Conservation (phyloP, 2,329 filamentous ascomycete genomes). For the Colletotrichum chlorophyti region DNA sequence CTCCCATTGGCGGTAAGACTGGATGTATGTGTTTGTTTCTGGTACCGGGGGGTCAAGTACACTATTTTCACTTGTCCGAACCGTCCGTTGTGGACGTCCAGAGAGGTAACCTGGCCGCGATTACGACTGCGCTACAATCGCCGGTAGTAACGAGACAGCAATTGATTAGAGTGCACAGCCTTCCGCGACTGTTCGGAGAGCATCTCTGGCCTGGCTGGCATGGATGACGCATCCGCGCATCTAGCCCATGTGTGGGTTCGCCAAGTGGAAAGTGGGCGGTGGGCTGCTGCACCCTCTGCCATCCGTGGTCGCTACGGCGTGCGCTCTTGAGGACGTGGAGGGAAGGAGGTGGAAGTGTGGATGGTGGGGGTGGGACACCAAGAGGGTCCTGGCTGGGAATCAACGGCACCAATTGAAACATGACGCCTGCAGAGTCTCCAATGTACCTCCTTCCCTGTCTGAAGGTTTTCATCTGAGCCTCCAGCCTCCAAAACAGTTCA, state of each 20-base stretch:
- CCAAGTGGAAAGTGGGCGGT: too few relatives aligned
- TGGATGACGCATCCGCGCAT: background rate
- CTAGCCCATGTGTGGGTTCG: too few relatives aligned
- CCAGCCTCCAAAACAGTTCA: too few relatives aligned
- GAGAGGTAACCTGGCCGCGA: conserved; percentile 1
- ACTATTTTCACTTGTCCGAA: background rate
- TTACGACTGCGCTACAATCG: conserved; percentile 18
- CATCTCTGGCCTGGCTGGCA: too few relatives aligned
- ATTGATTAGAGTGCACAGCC: background rate
- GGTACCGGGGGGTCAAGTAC: too few relatives aligned
- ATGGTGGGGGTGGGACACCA: conserved; percentile 25
- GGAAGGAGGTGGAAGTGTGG: background rate
- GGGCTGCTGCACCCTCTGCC: background rate
- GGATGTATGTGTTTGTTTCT: too few relatives aligned
- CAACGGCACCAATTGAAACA: conserved; percentile 15
- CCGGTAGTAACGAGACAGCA: background rate
- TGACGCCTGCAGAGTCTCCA: conserved; percentile 14
- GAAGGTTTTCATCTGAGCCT: background rate
- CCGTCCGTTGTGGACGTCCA: background rate
- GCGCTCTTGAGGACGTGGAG: background rate
- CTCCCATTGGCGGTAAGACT: too few relatives aligned
- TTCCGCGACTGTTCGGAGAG: too few relatives aligned
- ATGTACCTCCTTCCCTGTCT: background rate
- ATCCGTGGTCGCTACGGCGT: background rate
- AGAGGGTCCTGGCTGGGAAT: conserved; percentile 15